phyloP scores from a whole-genome alignment of 768 basidiomycete genomes.

The Termitomyces sp. region DNA sequence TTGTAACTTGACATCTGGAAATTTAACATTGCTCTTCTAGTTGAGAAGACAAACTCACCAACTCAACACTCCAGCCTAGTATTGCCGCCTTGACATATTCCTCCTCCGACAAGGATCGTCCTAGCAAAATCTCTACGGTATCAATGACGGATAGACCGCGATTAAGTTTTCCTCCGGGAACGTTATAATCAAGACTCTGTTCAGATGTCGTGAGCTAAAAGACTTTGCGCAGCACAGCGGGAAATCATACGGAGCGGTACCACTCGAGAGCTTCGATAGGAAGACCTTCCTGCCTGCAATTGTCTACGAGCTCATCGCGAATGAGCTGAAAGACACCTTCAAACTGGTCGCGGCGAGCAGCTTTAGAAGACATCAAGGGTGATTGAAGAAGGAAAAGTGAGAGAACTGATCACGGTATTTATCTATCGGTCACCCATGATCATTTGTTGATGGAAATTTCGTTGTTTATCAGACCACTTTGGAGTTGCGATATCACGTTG shows the following conservation, averaged over 20 bases:
- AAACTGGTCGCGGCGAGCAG: constrained; percentile 52
- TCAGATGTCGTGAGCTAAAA: neutral
- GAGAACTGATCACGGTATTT: neutral
- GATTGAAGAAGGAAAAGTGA: neutral
- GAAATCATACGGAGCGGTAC: constrained; percentile 66
- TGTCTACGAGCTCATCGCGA: constrained; percentile 69
- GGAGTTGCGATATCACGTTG: neutral
- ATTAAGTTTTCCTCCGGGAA: constrained; percentile 95
- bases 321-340: constrained; percentile 65
- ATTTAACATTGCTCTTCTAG: neutral
- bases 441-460: neutral
- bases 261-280: constrained; percentile 80
- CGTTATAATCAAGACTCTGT: constrained; percentile 87
- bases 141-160: constrained; percentile 96
- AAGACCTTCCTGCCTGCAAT: constrained; percentile 68
- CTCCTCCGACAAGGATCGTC: constrained; percentile 60
- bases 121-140: constrained; percentile 83
- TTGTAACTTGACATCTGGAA: constrained; percentile 63
- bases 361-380: constrained; percentile 16
- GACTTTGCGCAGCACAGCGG: neutral
- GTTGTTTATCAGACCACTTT: constrained; percentile 2
- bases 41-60: constrained; percentile 45
- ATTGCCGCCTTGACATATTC: constrained; percentile 88
- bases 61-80: constrained; percentile 93
- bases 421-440: neutral